Evolutionary conservation across 1,284 basidiomycete genomes (phyloP), one percentile per base, ranked within the genome.

Genomic region (Phenoliferia sp.): DNA sequence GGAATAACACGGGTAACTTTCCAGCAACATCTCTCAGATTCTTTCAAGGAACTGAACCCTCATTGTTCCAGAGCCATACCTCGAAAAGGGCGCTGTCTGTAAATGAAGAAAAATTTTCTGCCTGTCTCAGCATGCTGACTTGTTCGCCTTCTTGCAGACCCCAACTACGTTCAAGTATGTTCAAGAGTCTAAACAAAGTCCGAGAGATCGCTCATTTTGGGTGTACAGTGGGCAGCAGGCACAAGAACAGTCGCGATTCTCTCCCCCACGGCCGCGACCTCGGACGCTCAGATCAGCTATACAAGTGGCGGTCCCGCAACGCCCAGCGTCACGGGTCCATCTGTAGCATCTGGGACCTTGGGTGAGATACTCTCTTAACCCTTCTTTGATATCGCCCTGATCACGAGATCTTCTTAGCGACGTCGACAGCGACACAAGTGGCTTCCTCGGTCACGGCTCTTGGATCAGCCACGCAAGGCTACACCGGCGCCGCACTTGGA

Each of bases 231-330:
- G 35, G 59, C 48, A 4, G 59, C 70, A 4, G 72, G 69, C 31
- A 72, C 72, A 33, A 60, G 57, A 12, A 62, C 72, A 19, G 64
- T 72, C 56, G 65, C 64, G 26, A 68, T 72, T 61, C 56, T 62
- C 1, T 36, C 63, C 19, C 64, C 72, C 4, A 69, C 68, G 0
- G 72, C 70, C 28, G 56, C 60, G 39, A 44, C 39, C 12, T 44
- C 39, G 22, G 39, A 44, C 39, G 22, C 28, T 5, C 6, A 52
- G 17, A 52, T 52, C 48, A 7, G 7, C 7, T 52, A n/a, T 26
- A 52, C 48, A 19, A n/a, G 22, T 22, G 48, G 48, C 17, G 48
- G 48, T 19, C 7, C 48, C 9, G 48, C 7, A 6, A 52, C 48
- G 9, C 48, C 48, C 6, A 52, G 22, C 5, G 48, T 26, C 22